Evolutionary conservation across 2,329 filamentous ascomycete species (phyloP), one percentile per base, ranked within the genome.

Genomic region (Phyllosticta citribraziliensis): DNA sequence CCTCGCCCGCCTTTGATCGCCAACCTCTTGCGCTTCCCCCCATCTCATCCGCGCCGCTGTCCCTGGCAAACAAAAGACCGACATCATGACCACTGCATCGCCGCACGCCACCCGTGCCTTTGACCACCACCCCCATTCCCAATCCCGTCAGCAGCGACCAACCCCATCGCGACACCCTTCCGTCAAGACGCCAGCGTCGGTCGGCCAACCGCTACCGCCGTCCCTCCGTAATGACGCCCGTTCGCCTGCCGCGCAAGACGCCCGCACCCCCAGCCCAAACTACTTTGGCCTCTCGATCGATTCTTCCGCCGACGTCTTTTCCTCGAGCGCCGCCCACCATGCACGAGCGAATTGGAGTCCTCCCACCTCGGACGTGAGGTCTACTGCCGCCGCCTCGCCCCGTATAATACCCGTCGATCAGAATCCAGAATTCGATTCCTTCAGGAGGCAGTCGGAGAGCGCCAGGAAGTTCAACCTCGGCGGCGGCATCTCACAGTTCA

Each of bases 271-370:
- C 24, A 93, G 89, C 70, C 89, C 91, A 12, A 95, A 92, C 72
- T 96, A 96, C 74, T 96, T 96, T 72, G 89, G 88, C 61, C 83
- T 95, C 63, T 79, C 85, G 30, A 76, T 89, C 64, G 86, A 91
- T 62, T 72, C 83, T 20, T 74, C 76, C 54, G 79, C 75, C 60
- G 85, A 89, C 64, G 79, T 82, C 24, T 81, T 85, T 64, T 85
- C 87, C 58, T 87, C 86, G 2, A 78, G 75, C 64, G 74, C 76
- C 24, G 82, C 80, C 4, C 79, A 80, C 35, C 79, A 88, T 64
- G 80, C 85, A 1, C 84, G 84, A 61, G 84, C 85, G 65, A 89
- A 89, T 73, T 93, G 89, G 88, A 89, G 87, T 67, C 82, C 88
- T 9, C 82, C 85, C 0, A 85, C 84, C 9, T 88, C 87, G 0